These are phyloP conservation scores for Ganoderma resinaceum DNA, from an alignment of 1,284 basidiomycete species.

Conservation along the genomic window DNA sequence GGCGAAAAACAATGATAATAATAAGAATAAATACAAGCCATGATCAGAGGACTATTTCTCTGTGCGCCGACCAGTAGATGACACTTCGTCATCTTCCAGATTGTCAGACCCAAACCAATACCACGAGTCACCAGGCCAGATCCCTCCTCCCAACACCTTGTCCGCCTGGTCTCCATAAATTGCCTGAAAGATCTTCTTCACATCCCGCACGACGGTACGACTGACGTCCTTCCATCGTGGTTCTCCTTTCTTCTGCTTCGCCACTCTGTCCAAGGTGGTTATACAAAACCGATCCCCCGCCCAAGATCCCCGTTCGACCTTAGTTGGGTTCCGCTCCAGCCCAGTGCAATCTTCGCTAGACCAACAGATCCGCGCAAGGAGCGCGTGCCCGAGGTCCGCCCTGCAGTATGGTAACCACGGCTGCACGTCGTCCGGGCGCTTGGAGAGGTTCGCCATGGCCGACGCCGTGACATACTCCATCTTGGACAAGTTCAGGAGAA, in stretches of 20 bases:
- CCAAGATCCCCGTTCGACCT: conserved; percentile 11
- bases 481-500: not conserved
- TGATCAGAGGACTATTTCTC: not conserved
- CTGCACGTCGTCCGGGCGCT: conserved; percentile 12
- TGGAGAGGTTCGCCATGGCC: not conserved
- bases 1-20: not conserved
- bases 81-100: not conserved
- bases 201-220: conserved; percentile 3
- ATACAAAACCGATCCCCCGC: conserved; percentile 17
- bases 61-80: not conserved
- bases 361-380: conserved; percentile 12
- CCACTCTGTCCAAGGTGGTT: conserved; percentile 7
- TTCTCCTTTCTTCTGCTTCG: not conserved
- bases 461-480: conserved; percentile 3
- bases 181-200: not conserved
- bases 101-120: conserved; percentile 11
- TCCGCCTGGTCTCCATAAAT: not conserved
- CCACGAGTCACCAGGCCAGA: not conserved
- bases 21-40: not conserved
- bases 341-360: not conserved
- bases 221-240: conserved; percentile 13
- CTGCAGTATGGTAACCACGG: conserved; percentile 14
- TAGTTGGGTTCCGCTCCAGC: not conserved
- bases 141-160: not conserved
- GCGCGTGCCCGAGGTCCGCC: conserved; percentile 14